phyloP scores from a whole-genome alignment of 2,329 filamentous ascomycete genomes.

The Aspergillus alliaceus region DNA sequence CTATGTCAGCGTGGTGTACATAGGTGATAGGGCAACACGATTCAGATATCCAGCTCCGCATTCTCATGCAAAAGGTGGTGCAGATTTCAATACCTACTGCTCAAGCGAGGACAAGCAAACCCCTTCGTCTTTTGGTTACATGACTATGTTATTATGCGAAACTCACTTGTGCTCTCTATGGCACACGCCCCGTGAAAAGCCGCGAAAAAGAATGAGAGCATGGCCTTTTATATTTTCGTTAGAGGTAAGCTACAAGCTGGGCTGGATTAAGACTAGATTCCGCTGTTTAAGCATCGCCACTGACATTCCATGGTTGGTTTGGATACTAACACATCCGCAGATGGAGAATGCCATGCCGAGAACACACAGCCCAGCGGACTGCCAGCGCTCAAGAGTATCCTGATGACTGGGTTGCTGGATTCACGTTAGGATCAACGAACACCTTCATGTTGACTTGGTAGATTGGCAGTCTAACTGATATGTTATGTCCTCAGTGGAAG shows the following conservation, averaged over 20 bases:
- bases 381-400: background rate
- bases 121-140: background rate
- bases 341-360: background rate
- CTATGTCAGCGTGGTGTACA: background rate
- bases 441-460: no score
- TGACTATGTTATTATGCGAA: background rate
- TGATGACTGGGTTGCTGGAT: constrained; percentile 7
- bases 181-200: no score
- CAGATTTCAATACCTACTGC: background rate
- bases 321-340: background rate
- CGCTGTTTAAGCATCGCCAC: background rate
- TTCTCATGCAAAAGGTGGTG: background rate
- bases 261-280: background rate
- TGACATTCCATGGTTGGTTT: background rate
- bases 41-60: background rate
- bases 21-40: background rate
- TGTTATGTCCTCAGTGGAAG: constrained; percentile 52
- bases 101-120: background rate
- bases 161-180: background rate
- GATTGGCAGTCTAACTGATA: background rate
- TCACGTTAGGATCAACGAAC: background rate
- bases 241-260: background rate
- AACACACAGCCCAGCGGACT: background rate
- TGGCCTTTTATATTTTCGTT: no score
- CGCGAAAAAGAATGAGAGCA: no score